Conservation (phyloP, 2,329 filamentous ascomycete genomes). For the Aureobasidium sp. region DNA sequence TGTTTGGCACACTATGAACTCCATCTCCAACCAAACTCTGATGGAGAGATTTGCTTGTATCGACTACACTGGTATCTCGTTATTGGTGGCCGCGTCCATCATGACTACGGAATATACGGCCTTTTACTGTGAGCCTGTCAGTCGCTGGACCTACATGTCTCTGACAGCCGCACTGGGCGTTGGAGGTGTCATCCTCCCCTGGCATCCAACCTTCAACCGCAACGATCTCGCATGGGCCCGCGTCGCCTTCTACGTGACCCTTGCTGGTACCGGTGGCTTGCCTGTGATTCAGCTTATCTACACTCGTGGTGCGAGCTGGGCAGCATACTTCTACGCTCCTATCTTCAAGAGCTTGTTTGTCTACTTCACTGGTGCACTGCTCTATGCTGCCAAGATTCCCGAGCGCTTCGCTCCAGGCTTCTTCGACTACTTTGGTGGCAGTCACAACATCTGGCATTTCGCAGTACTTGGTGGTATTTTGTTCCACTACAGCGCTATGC, state of each 20-base stretch:
- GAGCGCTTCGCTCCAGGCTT: conserved; percentile 87
- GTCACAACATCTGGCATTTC: conserved; percentile 96
- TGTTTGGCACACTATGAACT: conserved; percentile 99
- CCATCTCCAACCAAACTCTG: conserved; percentile 78
- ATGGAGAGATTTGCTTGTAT: conserved; percentile 96
- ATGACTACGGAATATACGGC: conserved; percentile 98
- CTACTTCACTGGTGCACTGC: conserved; percentile 72
- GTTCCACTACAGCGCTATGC: conserved; percentile 97
- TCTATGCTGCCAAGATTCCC: conserved; percentile 88
- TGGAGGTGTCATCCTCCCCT: conserved; percentile 83
- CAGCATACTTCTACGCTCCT: conserved; percentile 78
- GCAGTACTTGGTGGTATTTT: conserved; percentile 90
- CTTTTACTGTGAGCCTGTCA: conserved; percentile 92
- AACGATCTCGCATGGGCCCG: conserved; percentile 87
- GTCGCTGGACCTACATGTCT: conserved; percentile 77
- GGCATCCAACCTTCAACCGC: conserved; percentile 92
- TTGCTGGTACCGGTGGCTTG: conserved; percentile 80
- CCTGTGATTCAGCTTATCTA: conserved; percentile 76
- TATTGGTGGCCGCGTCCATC: conserved; percentile 91
- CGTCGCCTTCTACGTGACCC: conserved; percentile 81
- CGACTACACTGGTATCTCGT: conserved; percentile 94
- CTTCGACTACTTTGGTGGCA: conserved; percentile 92
- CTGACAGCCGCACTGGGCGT: conserved; percentile 73
- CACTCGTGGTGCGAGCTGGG: conserved; percentile 69
- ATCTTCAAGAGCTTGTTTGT: conserved; percentile 79